Evolutionary conservation across 345 rosid species (phyloP).

Genomic region (Carallia brachiata): DNA sequence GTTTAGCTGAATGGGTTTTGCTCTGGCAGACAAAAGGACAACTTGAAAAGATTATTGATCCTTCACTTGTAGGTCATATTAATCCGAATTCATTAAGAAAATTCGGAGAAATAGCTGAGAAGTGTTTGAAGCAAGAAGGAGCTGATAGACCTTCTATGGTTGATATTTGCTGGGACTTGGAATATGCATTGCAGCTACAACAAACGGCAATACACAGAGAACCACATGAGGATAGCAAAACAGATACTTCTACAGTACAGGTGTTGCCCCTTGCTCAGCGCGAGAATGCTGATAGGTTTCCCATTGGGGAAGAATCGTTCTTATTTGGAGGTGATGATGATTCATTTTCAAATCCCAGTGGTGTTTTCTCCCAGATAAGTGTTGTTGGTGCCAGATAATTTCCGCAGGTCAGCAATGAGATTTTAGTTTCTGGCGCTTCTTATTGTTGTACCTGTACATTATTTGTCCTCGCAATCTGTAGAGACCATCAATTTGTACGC

Average conservation of each 20-base stretch:
- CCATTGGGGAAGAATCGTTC: too few relatives aligned
- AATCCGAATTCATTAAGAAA: slow-evolving; percentile 10
- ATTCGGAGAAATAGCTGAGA: slow-evolving; percentile 10
- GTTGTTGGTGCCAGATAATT: too few relatives aligned
- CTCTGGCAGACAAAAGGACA: slow-evolving; percentile 6
- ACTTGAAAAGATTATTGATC: slow-evolving; percentile 14
- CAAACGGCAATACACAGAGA: slow-evolving; percentile 4
- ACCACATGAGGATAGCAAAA: slow-evolving; percentile 19
- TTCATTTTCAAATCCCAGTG: too few relatives aligned
- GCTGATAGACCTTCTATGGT: slow-evolving; percentile 9
- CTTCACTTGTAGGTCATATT: neutral
- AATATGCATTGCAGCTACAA: slow-evolving; percentile 13
- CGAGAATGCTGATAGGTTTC: too few relatives aligned
- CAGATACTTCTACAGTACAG: neutral
- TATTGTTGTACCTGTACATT: too few relatives aligned
- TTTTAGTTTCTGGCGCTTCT: too few relatives aligned
- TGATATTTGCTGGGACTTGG: slow-evolving; percentile 16
- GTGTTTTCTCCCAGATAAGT: too few relatives aligned
- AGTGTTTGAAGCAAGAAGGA: neutral
- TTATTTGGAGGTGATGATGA: too few relatives aligned
- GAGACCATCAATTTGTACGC: too few relatives aligned
- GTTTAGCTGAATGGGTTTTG: slow-evolving; percentile 16
- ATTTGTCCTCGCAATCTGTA: too few relatives aligned
- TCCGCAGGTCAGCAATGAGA: too few relatives aligned
- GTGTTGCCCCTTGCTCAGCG: too few relatives aligned